A percentile compares a stretch with the other conserved stretches of the same genome.
Conservation (phyloP, 2,329 filamentous ascomycete species). For the Cadophora gregata region DNA sequence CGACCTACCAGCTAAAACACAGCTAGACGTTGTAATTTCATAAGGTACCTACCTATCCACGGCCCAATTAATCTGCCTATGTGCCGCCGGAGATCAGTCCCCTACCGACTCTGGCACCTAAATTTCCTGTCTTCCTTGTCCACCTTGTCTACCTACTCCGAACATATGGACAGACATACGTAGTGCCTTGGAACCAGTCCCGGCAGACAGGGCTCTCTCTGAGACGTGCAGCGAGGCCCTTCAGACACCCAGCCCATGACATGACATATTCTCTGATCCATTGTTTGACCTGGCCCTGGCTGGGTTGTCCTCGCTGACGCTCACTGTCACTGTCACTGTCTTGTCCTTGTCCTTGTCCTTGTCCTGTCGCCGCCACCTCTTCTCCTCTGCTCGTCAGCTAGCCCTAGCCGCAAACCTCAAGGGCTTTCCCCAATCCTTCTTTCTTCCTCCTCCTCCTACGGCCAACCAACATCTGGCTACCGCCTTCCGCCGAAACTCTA, state of each 20-base stretch:
- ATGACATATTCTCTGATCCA: not conserved
- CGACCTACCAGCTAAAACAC: slow-evolving; percentile 6
- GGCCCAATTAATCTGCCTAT: no score
- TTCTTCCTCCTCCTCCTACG: not conserved
- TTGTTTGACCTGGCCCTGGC: not conserved
- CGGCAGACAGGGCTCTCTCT: not conserved
- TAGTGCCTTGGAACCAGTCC: not conserved
- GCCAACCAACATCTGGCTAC: not conserved
- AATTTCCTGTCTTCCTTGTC: no score
- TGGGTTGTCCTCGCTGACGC: not conserved
- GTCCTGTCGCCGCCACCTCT: not conserved
- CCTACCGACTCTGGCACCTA: not conserved
- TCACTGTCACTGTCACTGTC: not conserved
- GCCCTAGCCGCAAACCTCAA: slow-evolving; percentile 5
- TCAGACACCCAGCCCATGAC: not conserved
- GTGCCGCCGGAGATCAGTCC: no score
- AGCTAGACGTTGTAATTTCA: not conserved
- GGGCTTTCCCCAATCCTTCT: not conserved
- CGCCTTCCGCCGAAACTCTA: not conserved
- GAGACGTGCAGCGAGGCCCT: slow-evolving; percentile 2
- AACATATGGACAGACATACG: no score
- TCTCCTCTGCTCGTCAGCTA: not conserved
- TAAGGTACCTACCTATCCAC: no score
- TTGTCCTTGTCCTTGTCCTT: not conserved
- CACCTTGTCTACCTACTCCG: not conserved